phyloP scores from a whole-genome alignment of 257 asterid genomes.

The Fraxinus americana region DNA sequence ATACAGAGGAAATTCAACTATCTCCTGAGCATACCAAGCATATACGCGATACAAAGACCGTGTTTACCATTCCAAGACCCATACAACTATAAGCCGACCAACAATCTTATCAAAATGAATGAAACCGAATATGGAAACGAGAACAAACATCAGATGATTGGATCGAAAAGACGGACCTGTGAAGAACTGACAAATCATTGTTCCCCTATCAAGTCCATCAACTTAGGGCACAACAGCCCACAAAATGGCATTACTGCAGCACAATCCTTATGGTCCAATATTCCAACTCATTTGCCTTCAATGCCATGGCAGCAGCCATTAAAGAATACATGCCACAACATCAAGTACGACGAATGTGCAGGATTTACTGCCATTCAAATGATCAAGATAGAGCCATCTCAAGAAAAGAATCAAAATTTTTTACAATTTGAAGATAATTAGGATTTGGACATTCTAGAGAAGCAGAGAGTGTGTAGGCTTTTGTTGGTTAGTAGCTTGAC shows the following conservation, averaged over 20 bases:
- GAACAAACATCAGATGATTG: constrained; percentile 37
- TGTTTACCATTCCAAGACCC: constrained; percentile 39
- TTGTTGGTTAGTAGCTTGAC: constrained; percentile 20
- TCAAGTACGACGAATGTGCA: constrained; percentile 23
- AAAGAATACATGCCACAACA: constrained; percentile 21
- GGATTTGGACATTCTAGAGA: constrained; percentile 32
- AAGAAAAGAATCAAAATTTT: constrained; percentile 35
- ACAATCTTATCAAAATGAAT: constrained; percentile 26
- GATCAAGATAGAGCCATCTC: constrained; percentile 39
- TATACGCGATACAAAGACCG: constrained; percentile 63
- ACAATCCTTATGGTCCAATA: constrained; percentile 46
- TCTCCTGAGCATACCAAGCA: constrained; percentile 70
- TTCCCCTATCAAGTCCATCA: constrained; percentile 49
- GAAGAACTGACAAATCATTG: constrained; percentile 29
- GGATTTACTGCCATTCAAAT: constrained; percentile 20
- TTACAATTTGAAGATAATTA: constrained; percentile 28
- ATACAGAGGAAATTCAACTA: constrained; percentile 75
- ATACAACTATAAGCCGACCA: constrained; percentile 26
- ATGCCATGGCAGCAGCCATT: constrained; percentile 23
- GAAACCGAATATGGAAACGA: constrained; percentile 26
- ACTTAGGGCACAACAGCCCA: constrained; percentile 53
- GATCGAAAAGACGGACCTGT: constrained; percentile 46
- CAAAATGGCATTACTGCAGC: constrained; percentile 41
- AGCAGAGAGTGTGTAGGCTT: constrained; percentile 21
- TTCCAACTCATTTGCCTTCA: constrained; percentile 61